A percentile compares a stretch with the other conserved stretches of the same genome.
Evolutionary conservation across 805 yeast species (phyloP).

Genomic region (Saccharomycopsis sp.): DNA sequence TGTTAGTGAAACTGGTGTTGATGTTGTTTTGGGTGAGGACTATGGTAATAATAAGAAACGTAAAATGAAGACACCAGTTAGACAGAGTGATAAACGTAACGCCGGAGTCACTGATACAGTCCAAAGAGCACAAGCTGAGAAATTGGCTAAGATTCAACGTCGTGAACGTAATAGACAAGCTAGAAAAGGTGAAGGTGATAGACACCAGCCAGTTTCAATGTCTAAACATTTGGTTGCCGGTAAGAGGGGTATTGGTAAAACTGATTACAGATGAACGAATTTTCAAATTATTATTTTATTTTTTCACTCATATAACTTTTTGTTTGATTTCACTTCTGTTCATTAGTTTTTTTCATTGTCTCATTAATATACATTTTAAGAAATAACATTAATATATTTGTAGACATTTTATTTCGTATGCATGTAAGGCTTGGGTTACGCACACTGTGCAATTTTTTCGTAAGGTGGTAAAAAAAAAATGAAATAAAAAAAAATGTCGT

Average conservation of each 20-base stretch:
- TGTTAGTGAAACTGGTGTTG: constrained; percentile 57
- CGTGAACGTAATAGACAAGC: constrained; percentile 90
- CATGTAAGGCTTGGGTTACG: too few relatives aligned
- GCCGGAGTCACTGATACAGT: constrained; percentile 85
- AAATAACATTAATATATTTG: too few relatives aligned
- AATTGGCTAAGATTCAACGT: constrained; percentile 83
- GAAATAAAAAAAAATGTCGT: too few relatives aligned
- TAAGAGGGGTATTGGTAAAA: constrained; percentile 92
- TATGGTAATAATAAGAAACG: constrained; percentile 35
- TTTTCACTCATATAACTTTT: too few relatives aligned
- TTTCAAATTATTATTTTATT: too few relatives aligned
- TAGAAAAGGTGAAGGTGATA: constrained; percentile 92
- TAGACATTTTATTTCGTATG: too few relatives aligned
- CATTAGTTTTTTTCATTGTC: too few relatives aligned
- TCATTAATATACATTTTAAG: too few relatives aligned
- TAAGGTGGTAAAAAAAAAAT: too few relatives aligned
- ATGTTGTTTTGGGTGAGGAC: constrained; percentile 58
- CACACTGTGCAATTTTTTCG: too few relatives aligned
- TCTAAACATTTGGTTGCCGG: constrained; percentile 96
- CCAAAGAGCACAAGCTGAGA: constrained; percentile 74
- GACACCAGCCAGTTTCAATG: constrained; percentile 75
- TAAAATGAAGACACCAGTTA: constrained; percentile 40
- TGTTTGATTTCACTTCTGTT: too few relatives aligned
- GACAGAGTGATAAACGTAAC: constrained; percentile 72
- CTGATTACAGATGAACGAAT: constrained; percentile 85